Conservation (phyloP, 2,329 filamentous ascomycete genomes). For the Paraphaeosphaeria minitans region DNA sequence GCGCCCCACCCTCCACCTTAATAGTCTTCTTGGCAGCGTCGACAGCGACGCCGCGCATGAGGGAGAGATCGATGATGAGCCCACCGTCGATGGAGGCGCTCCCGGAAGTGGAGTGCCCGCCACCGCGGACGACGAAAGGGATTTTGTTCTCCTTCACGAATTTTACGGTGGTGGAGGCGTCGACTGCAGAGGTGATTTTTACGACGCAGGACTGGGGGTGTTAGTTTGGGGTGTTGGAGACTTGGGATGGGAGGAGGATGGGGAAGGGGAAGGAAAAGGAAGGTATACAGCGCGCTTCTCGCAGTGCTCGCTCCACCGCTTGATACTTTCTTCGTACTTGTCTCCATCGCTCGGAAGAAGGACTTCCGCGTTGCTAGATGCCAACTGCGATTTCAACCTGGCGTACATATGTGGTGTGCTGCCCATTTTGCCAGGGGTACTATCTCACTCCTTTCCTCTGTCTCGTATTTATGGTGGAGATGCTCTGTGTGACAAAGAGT, state of each 20-base stretch:
- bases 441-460: neutral
- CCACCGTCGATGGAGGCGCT: conserved; percentile 58
- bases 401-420: conserved; percentile 15
- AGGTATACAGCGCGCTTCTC: conserved; percentile 34
- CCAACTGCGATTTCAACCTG: conserved; percentile 17
- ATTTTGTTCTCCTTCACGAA: conserved; percentile 42
- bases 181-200: conserved; percentile 22
- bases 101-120: conserved; percentile 62
- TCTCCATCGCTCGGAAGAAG: conserved; percentile 26
- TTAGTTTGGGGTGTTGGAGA: neutral
- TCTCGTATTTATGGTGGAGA: neutral
- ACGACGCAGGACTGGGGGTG: conserved; percentile 28
- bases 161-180: conserved; percentile 29
- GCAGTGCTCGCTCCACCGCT: conserved; percentile 37
- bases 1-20: conserved; percentile 57
- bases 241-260: neutral
- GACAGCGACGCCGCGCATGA: conserved; percentile 58
- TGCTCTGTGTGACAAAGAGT: neutral
- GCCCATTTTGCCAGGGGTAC: neutral
- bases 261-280: neutral
- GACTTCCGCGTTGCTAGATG: conserved; percentile 26
- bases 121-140: conserved; percentile 60
- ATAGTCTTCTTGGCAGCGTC: conserved; percentile 54
- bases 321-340: conserved; percentile 33
- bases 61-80: conserved; percentile 61